Percentiles rank a stretch among this genome's conserved stretches.
Conservation (phyloP, 371 early-diverging fungal species). For the Mucor saturninus region DNA sequence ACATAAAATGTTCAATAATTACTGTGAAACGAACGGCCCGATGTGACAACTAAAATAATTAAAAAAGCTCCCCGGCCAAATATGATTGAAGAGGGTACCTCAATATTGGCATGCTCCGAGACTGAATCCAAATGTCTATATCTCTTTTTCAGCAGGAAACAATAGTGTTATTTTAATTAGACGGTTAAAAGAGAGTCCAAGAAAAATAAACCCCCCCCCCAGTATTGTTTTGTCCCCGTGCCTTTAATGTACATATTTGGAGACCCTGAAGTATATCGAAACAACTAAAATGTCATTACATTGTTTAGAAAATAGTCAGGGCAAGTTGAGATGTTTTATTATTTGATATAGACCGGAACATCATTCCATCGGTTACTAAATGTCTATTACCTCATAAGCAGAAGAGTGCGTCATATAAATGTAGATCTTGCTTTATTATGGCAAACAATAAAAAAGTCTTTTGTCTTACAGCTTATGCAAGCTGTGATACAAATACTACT, state of each 20-base stretch:
- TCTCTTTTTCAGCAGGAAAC: too few relatives aligned
- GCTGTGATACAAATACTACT: too few relatives aligned
- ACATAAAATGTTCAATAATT: background rate
- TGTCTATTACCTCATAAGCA: too few relatives aligned
- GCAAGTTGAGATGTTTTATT: background rate
- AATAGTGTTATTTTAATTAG: background rate
- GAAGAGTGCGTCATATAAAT: too few relatives aligned
- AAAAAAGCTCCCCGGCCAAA: conserved; percentile 3
- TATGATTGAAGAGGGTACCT: conserved; percentile 3
- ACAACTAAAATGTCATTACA: background rate
- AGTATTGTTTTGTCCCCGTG: background rate
- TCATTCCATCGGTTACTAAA: background rate
- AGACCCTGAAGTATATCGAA: conserved; percentile 1
- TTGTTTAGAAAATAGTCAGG: conserved; percentile 1
- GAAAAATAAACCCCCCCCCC: background rate
- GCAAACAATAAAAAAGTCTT: too few relatives aligned
- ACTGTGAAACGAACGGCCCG: conserved; percentile 17
- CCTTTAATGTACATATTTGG: conserved; percentile 2
- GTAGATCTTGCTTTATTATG: too few relatives aligned
- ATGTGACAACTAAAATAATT: conserved; percentile 2
- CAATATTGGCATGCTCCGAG: background rate
- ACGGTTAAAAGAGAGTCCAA: background rate
- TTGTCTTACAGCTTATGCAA: too few relatives aligned
- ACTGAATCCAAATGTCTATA: too few relatives aligned
- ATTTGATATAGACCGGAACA: background rate